Base-by-base conservation (phyloP, 805 yeast species). In the Wickerhamiella australiensis region DNA sequence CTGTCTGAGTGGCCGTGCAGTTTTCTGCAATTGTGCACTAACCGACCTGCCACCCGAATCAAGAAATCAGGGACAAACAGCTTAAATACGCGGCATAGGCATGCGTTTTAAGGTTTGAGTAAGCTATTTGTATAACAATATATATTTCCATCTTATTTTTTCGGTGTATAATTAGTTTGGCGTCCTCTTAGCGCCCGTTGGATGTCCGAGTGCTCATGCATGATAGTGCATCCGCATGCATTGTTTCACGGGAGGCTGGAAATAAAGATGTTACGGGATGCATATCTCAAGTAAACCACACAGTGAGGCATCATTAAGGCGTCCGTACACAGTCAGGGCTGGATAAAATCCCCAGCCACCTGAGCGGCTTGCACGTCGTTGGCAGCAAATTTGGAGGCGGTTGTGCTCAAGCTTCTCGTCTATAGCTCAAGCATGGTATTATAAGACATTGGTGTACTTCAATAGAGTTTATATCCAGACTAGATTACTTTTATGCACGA, bases 1-100 rank as follows among this genome's bases (percentile, higher is more conserved):
- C 3, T 3, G 47, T 22, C 12, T n/a, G 23, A 8, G 47, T 35
- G 47, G 47, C 29, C 23, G 35, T 23, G 35, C 47, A 15, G n/a
- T 18, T 22, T n/a, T 33, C 36, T 45, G 47, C 47, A 45, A 45
- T 17, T 33, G 47, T 25, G 47, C 47, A 33, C 47, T 33, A 25
- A 21, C 31, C 33, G 47, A 45, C 47, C 47, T 26, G 47, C 47
- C 47, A 45, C 47, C 40, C 29, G 21, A 5, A 9, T 31, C 36
- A 31, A 31, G 15, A n/a, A 12, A 31, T 12, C 5, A 5, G 15
- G 6, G 15, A 5, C 12, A 31, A 31, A 31, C 15, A 7, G 36
- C 36, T 31, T 13, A 31, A 26, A 26, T 26, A 11, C 29, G 11
- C 7, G 7, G 29, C 29, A 11, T 11, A 11, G 29, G 7, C 7